Conservation (phyloP, 2,329 filamentous ascomycete genomes). For the Trichoderma semiorbis region DNA sequence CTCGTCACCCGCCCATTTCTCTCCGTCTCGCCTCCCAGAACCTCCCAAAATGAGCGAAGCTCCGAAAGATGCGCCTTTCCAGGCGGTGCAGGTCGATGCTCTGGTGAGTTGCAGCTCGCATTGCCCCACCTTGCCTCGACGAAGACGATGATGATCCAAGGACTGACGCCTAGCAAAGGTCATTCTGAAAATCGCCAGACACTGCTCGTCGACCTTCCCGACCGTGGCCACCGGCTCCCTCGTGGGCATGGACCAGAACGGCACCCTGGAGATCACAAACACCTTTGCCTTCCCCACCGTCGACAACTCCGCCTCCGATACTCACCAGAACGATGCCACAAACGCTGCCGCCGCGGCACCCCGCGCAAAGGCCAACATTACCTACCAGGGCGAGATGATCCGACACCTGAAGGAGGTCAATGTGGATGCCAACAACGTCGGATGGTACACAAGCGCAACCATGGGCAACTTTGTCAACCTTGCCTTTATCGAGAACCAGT, state of each 20-base stretch:
- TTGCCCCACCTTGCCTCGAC: slow-evolving; percentile 35
- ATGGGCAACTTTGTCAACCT: slow-evolving; percentile 98
- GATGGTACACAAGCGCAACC: slow-evolving; percentile 97
- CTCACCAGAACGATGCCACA: slow-evolving; percentile 72
- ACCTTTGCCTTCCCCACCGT: slow-evolving; percentile 87
- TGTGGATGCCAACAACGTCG: slow-evolving; percentile 94
- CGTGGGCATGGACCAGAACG: slow-evolving; percentile 86
- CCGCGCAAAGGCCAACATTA: slow-evolving; percentile 81
- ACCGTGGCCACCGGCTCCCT: slow-evolving; percentile 85
- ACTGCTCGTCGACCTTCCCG: slow-evolving; percentile 83
- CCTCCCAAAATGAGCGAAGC: slow-evolving; percentile 54
- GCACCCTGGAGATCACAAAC: slow-evolving; percentile 86
- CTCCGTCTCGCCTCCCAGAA: neutral
- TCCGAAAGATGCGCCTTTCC: slow-evolving; percentile 67
- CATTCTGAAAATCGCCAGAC: slow-evolving; percentile 97
- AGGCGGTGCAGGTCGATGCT: slow-evolving; percentile 90
- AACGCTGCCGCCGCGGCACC: slow-evolving; percentile 82
- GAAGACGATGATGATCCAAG: slow-evolving; percentile 15
- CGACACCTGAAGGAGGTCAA: slow-evolving; percentile 95
- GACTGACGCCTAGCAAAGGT: slow-evolving; percentile 53
- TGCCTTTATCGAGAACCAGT: slow-evolving; percentile 96
- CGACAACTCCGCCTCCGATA: slow-evolving; percentile 68
- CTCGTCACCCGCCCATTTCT: slow-evolving; percentile 22
- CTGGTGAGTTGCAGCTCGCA: slow-evolving; percentile 59
- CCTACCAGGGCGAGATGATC: slow-evolving; percentile 96